These are phyloP conservation scores for Dryas drummondii DNA, from an alignment of 306 rosid species.

Conservation along the genomic window DNA sequence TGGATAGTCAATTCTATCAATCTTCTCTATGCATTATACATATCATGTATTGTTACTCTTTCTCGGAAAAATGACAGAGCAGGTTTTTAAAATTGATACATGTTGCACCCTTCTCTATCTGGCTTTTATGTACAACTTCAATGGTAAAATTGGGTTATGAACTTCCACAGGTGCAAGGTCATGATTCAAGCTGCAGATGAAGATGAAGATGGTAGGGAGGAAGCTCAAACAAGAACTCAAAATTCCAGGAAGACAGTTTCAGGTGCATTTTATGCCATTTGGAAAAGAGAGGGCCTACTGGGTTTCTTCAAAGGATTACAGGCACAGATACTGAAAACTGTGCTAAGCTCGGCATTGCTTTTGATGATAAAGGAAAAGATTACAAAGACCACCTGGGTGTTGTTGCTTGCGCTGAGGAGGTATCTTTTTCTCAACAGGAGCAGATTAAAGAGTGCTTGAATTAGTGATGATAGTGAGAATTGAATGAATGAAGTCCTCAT, in stretches of 20 bases:
- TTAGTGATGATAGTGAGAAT: slow-evolving; percentile 9
- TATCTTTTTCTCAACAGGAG: slow-evolving; percentile 46
- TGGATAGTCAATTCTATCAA: slow-evolving; percentile 31
- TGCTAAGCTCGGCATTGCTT: slow-evolving; percentile 83
- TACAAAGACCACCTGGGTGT: slow-evolving; percentile 71
- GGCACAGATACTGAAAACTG: slow-evolving; percentile 92
- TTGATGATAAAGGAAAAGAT: slow-evolving; percentile 94
- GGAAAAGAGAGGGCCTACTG: slow-evolving; percentile 74
- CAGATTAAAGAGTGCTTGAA: slow-evolving; percentile 54
- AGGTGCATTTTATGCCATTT: slow-evolving; percentile 63
- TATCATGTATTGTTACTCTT: neutral
- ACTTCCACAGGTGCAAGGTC: slow-evolving; percentile 71
- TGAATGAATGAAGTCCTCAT: slow-evolving; percentile 11
- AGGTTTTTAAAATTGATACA: neutral
- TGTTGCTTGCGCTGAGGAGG: slow-evolving; percentile 59
- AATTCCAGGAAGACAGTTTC: slow-evolving; percentile 61
- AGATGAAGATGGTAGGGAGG: slow-evolving; percentile 40
- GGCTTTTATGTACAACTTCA: neutral
- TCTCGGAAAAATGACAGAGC: neutral
- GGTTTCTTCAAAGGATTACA: slow-evolving; percentile 93
- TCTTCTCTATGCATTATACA: slow-evolving; percentile 2
- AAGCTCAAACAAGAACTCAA: slow-evolving; percentile 43
- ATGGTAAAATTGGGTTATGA: neutral
- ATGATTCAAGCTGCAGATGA: slow-evolving; percentile 87
- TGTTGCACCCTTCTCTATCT: neutral